Base-by-base conservation (phyloP, 2,329 filamentous ascomycete species). In the Alternaria dauci region DNA sequence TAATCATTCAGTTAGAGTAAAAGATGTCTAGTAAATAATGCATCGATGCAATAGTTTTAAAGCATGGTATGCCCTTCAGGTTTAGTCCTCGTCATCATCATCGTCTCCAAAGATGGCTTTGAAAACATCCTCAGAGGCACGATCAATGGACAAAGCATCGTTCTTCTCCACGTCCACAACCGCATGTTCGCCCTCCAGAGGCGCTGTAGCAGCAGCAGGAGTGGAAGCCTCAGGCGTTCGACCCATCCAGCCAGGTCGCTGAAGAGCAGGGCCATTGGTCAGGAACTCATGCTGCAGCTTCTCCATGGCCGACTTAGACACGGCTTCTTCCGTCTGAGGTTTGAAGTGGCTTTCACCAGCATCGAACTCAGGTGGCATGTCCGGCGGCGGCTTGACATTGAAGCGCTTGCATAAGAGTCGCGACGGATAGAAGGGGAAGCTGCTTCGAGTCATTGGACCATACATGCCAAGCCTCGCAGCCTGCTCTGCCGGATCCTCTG, bases 381-480 rank as follows among this genome's bases (percentile, higher is more conserved):
- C 86, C 9, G 86, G 68, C 5, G 94, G 93, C 8, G 91, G 87
- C 61, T 85, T 88, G n/a, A 98, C 90, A 69, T 93, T 93, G 80
- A 99, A 97, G 8, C 95, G 86, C 77, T 98, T 99, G 80, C 94
- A 98, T n/a, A 98, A 80, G 41, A 99, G 80, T 55, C 93, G 85
- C 1, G 90, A 89, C 1, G 95, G 95, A 69, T 89, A 89, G 78
- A 97, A 98, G 5, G 89, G 86, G 8, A 87, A 78, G 0, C 85
- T 83, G 23, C 85, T 88, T 62, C 95, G 85, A 3, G 95, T 99
- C 87, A 98, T 86, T 14, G 88, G 85, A 1, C 95, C 95, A 79
- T 94, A 97, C 93, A 98, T 97, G 58, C 93, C 93, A 74, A 97
- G 82, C 71, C 86, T 91, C 8, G 95, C 95, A 1, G 95, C 95